These are phyloP conservation scores for Tetragonia tetragonoides DNA, from an alignment of 148 eudicot genomes.

Conservation along the genomic window DNA sequence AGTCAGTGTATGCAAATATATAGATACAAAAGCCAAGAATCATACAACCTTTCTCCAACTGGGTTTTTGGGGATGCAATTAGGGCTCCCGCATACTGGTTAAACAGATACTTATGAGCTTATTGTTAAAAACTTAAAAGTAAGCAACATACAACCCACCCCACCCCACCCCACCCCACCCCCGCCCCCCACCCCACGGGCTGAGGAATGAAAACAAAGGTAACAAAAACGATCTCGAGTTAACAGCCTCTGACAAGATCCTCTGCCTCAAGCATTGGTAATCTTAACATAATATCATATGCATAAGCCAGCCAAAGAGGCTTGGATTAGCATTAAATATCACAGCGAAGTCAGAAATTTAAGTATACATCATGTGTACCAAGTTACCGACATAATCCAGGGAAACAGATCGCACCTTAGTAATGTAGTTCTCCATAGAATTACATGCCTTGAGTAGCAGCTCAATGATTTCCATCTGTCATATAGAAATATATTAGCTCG, in stretches of 20 bases:
- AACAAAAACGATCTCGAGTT: background rate
- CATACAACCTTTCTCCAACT: background rate
- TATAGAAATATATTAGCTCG: constrained; percentile 13
- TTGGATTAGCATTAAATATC: too few relatives aligned
- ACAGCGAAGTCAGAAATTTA: background rate
- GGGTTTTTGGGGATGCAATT: too few relatives aligned
- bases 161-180: background rate
- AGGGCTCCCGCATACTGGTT: background rate
- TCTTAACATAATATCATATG: too few relatives aligned
- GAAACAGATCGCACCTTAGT: constrained; percentile 43
- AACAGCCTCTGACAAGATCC: too few relatives aligned
- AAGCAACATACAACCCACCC: background rate
- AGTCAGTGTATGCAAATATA: background rate
- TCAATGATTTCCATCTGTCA: constrained; percentile 72
- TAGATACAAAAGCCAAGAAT: background rate
- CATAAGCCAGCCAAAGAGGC: too few relatives aligned
- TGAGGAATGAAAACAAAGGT: too few relatives aligned
- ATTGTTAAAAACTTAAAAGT: too few relatives aligned
- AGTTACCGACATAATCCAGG: background rate
- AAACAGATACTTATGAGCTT: background rate
- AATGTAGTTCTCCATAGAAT: constrained; percentile 41
- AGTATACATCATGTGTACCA: background rate
- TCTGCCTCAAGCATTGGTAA: too few relatives aligned
- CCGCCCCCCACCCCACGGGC: background rate
- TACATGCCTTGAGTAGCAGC: constrained; percentile 75